phyloP scores from a whole-genome alignment of 306 rosid genomes.

The Sophora flavescens region DNA sequence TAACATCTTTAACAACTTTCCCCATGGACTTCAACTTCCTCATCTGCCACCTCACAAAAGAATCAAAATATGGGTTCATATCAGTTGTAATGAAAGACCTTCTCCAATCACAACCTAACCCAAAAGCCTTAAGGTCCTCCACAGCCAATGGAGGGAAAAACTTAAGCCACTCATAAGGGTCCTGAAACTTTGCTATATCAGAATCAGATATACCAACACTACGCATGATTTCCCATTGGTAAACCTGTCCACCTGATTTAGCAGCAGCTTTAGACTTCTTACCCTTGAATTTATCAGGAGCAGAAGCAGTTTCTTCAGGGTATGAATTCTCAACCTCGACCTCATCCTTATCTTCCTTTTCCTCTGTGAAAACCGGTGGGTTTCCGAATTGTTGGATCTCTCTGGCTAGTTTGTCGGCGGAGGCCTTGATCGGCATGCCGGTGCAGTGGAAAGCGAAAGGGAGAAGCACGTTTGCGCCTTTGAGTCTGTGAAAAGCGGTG shows the following conservation, averaged over 20 bases:
- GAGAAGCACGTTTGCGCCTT: conserved; percentile 86
- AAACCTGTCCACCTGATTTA: conserved; percentile 73
- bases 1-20: conserved; percentile 90
- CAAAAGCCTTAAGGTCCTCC: conserved; percentile 93
- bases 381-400: conserved; percentile 78
- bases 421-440: conserved; percentile 97
- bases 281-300: conserved; percentile 81
- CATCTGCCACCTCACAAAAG: conserved; percentile 93
- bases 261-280: conserved; percentile 87
- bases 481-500: conserved; percentile 80
- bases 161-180: conserved; percentile 84
- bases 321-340: neutral
- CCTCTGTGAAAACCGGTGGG: conserved; percentile 75
- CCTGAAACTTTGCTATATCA: conserved; percentile 76
- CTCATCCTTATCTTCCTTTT: conserved; percentile 31
- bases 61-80: conserved; percentile 76
- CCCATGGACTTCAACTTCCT: conserved; percentile 87
- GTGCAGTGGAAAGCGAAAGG: conserved; percentile 98
- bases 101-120: conserved; percentile 96
- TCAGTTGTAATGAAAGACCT: conserved; percentile 88
- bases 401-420: conserved; percentile 87
- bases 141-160: conserved; percentile 91
- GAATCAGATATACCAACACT: conserved; percentile 83
- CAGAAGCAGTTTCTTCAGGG: neutral
- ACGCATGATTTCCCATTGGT: conserved; percentile 96